phyloP scores from a whole-genome alignment of 2,329 filamentous ascomycete genomes.

The Truncatella angustata region DNA sequence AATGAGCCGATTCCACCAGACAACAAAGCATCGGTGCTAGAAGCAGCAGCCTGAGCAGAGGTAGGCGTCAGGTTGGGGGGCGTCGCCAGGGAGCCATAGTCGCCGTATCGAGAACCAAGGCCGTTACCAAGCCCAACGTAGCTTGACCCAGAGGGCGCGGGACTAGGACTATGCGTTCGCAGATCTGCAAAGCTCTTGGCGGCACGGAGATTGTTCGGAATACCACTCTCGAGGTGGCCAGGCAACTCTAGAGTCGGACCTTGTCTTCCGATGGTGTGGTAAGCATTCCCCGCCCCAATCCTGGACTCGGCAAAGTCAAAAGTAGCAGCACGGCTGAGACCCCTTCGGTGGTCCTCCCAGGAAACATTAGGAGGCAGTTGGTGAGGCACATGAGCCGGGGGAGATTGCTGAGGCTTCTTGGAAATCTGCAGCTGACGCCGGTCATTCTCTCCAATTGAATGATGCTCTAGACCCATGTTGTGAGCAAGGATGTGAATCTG shows the following conservation, averaged over 20 bases:
- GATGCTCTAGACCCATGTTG: constrained; percentile 88
- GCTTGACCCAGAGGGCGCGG: constrained; percentile 84
- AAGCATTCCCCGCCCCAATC: constrained; percentile 60
- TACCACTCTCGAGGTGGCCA: constrained; percentile 68
- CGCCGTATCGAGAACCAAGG: constrained; percentile 33
- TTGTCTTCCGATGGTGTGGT: constrained; percentile 75
- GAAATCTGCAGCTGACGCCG: constrained; percentile 89
- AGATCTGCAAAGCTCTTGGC: constrained; percentile 97
- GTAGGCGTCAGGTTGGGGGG: constrained; percentile 33
- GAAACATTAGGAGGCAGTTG: constrained; percentile 60
- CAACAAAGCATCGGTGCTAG: constrained; percentile 30
- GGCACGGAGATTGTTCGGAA: constrained; percentile 79
- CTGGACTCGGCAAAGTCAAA: constrained; percentile 86
- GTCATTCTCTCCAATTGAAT: constrained; percentile 84
- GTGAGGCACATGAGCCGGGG: constrained; percentile 55
- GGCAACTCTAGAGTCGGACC: constrained; percentile 83
- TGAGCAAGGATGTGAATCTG: constrained; percentile 93
- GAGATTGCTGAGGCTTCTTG: constrained; percentile 58
- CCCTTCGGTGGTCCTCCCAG: constrained; percentile 75
- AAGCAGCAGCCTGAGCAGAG: constrained; percentile 29
- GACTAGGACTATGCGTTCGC: constrained; percentile 91
- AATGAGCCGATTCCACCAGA: constrained; percentile 39
- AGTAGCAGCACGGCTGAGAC: constrained; percentile 89
- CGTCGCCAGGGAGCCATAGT: constrained; percentile 29
- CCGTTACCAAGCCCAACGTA: constrained; percentile 56